Percentiles rank a stretch among this genome's conserved stretches.
Conservation (phyloP, 2,329 filamentous ascomycete species). For the Microsporum canis region DNA sequence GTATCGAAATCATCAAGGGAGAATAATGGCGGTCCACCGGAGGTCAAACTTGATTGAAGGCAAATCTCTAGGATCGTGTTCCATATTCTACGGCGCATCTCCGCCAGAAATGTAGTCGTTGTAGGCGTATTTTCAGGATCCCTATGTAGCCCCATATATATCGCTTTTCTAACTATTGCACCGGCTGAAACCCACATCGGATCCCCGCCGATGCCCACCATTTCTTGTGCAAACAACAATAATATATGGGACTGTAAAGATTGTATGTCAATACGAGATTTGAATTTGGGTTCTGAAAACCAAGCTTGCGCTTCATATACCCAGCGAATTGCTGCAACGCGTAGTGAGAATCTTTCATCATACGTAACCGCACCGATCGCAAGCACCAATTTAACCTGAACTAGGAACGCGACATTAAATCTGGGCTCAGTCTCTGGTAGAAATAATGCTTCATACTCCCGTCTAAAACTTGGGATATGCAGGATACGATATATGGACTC, state of each 20-base stretch:
- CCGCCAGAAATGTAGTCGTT: constrained; percentile 34
- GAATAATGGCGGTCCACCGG: constrained; percentile 25
- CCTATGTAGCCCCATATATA: constrained; percentile 34
- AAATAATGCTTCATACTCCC: constrained; percentile 48
- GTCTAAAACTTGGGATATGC: constrained; percentile 46
- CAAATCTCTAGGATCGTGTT: constrained; percentile 35
- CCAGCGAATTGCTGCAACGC: constrained; percentile 36
- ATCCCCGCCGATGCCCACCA: constrained; percentile 23
- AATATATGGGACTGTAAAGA: constrained; percentile 27
- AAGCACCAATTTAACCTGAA: constrained; percentile 29
- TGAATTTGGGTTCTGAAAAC: constrained; percentile 24
- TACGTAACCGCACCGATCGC: constrained; percentile 39
- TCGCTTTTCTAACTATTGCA: constrained; percentile 31
- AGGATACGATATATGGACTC: constrained; percentile 49
- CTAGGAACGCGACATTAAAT: constrained; percentile 38
- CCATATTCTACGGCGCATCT: constrained; percentile 38
- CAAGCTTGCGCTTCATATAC: constrained; percentile 28
- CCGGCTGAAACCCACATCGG: constrained; percentile 30
- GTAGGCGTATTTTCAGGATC: constrained; percentile 19
- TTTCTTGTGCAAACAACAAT: constrained; percentile 25
- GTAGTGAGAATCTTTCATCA: constrained; percentile 17
- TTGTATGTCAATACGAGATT: constrained; percentile 22
- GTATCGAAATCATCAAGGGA: constrained; percentile 29
- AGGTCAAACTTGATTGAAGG: constrained; percentile 27
- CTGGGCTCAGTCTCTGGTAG: constrained; percentile 26